Evolutionary conservation across 805 yeast species (phyloP).

Genomic region (Limtongia smithiae): DNA sequence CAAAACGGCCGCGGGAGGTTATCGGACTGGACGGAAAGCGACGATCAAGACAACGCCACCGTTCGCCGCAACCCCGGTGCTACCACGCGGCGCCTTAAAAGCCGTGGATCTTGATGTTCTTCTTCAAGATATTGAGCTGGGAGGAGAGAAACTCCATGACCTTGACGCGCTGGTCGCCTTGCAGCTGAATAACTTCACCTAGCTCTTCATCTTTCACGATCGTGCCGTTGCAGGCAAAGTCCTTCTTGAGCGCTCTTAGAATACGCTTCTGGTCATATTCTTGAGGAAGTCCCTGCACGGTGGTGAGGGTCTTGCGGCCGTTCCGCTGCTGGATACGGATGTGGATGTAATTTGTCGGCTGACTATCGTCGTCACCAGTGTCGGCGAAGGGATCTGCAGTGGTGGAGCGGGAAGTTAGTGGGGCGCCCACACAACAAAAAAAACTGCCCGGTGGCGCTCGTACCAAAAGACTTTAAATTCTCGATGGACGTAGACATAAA

Average conservation of each 20-base stretch:
- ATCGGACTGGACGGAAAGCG: no score
- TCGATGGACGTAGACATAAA: slow-evolving; percentile 76
- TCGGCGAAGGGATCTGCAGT: slow-evolving; percentile 91
- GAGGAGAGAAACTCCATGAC: slow-evolving; percentile 87
- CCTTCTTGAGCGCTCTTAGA: slow-evolving; percentile 90
- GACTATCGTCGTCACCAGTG: slow-evolving; percentile 97
- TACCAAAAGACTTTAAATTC: slow-evolving; percentile 47
- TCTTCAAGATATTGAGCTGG: slow-evolving; percentile 86
- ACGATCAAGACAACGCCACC: background rate
- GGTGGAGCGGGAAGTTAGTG: background rate
- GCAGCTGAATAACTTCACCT: slow-evolving; percentile 96
- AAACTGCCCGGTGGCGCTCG: background rate
- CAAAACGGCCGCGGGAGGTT: background rate
- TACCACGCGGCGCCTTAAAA: slow-evolving; percentile 49
- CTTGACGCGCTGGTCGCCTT: slow-evolving; percentile 98
- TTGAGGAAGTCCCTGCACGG: slow-evolving; percentile 94
- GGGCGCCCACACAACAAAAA: background rate
- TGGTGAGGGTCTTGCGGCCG: slow-evolving; percentile 97
- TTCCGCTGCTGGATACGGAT: slow-evolving; percentile 98
- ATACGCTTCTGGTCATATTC: slow-evolving; percentile 95
- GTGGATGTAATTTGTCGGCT: slow-evolving; percentile 88
- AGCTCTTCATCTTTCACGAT: slow-evolving; percentile 93
- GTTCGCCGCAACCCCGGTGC: background rate
- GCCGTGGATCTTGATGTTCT: slow-evolving; percentile 97
- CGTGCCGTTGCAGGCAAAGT: slow-evolving; percentile 98